Evolutionary conservation across 352 stramenopile genomes (phyloP).

Genomic region (Pythium grandisporangium): DNA sequence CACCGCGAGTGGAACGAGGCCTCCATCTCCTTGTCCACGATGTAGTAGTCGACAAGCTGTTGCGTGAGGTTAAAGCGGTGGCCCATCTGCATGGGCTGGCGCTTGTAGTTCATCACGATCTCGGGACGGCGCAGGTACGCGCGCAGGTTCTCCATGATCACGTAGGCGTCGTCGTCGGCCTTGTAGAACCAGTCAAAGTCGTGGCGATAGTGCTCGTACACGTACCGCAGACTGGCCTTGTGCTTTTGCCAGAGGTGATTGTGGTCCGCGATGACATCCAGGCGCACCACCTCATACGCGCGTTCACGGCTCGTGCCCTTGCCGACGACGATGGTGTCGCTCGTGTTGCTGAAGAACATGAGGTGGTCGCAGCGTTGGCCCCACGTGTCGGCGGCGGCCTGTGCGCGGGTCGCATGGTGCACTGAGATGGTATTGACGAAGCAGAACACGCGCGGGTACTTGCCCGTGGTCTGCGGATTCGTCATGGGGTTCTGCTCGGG

Average conservation of each 20-base stretch:
- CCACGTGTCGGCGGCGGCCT: slow-evolving; percentile 71
- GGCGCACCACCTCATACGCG: slow-evolving; percentile 45
- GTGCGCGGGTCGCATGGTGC: slow-evolving; percentile 45
- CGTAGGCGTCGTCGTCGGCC: slow-evolving; percentile 73
- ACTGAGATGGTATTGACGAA: slow-evolving; percentile 79
- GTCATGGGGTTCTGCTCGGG: slow-evolving; percentile 9
- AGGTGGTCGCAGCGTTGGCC: slow-evolving; percentile 71
- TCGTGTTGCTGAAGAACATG: slow-evolving; percentile 78
- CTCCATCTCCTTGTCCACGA: slow-evolving; percentile 53
- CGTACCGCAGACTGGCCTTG: slow-evolving; percentile 61
- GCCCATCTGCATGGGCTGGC: slow-evolving; percentile 70
- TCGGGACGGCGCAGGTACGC: slow-evolving; percentile 50
- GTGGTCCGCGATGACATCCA: slow-evolving; percentile 65
- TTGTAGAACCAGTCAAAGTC: slow-evolving; percentile 86
- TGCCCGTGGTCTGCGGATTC: background rate
- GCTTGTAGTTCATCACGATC: slow-evolving; percentile 40
- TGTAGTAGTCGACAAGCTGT: slow-evolving; percentile 67
- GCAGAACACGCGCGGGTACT: slow-evolving; percentile 59
- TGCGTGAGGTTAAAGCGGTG: slow-evolving; percentile 72
- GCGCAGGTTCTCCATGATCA: slow-evolving; percentile 72
- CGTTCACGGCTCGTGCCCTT: slow-evolving; percentile 9
- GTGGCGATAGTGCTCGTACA: slow-evolving; percentile 61
- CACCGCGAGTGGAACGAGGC: slow-evolving; percentile 40
- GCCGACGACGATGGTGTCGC: slow-evolving; percentile 30
- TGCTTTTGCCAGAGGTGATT: slow-evolving; percentile 83